Conservation (phyloP, 768 basidiomycete genomes). For the Auriscalpium microsporum region DNA sequence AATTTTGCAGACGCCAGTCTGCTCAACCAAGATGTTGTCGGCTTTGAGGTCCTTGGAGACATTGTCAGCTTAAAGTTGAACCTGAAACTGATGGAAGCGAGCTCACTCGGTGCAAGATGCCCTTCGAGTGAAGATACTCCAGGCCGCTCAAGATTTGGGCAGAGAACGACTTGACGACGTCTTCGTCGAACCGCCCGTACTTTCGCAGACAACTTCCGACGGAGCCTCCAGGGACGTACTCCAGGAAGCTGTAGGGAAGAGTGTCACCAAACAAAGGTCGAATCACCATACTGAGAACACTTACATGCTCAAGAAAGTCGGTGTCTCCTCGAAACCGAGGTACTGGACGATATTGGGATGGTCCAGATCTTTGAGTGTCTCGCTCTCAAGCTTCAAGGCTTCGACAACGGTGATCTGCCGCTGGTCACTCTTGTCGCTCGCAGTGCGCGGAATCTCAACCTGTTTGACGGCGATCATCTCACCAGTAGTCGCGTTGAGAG, state of each 20-base stretch:
- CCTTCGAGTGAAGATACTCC: slow-evolving; percentile 85
- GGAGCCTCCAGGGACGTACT: slow-evolving; percentile 98
- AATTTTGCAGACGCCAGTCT: slow-evolving; percentile 89
- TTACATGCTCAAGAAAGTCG: slow-evolving; percentile 84
- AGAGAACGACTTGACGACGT: slow-evolving; percentile 89
- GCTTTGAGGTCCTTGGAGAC: slow-evolving; percentile 80
- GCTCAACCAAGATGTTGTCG: slow-evolving; percentile 96
- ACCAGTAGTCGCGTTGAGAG: slow-evolving; percentile 90
- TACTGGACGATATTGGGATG: slow-evolving; percentile 98
- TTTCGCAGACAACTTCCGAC: slow-evolving; percentile 84
- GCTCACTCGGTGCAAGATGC: slow-evolving; percentile 85
- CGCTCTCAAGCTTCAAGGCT: slow-evolving; percentile 90
- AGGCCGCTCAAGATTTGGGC: slow-evolving; percentile 86
- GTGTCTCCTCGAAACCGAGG: slow-evolving; percentile 89
- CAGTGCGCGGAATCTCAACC: slow-evolving; percentile 88
- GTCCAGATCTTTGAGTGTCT: slow-evolving; percentile 92
- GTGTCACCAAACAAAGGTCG: not conserved
- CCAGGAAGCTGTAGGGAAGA: slow-evolving; percentile 66
- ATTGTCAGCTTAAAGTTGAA: slow-evolving; percentile 2
- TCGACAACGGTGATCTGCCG: slow-evolving; percentile 82
- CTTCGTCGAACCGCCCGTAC: slow-evolving; percentile 88
- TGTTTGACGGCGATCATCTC: slow-evolving; percentile 99
- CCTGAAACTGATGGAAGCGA: not conserved
- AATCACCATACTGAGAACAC: slow-evolving; percentile 24
- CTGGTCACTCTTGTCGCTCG: slow-evolving; percentile 83